These are phyloP conservation scores for Triticum dicoccoides DNA, from an alignment of 176 grass and related monocot species.

Conservation along the genomic window DNA sequence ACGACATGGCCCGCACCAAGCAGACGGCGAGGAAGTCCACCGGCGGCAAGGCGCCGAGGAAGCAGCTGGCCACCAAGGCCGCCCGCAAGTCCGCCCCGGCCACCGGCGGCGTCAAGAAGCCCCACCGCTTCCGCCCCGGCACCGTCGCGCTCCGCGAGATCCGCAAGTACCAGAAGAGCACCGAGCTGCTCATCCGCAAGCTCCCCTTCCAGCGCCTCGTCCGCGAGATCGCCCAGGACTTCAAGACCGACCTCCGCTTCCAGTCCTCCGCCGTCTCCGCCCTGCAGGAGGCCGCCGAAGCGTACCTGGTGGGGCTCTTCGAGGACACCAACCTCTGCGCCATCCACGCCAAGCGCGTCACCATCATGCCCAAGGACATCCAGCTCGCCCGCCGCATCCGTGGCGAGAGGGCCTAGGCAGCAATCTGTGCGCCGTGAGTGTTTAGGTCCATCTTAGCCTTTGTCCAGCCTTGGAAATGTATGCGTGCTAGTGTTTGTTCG, in stretches of 20 bases:
- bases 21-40: conserved; percentile 70
- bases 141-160: conserved; percentile 70
- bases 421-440: no score
- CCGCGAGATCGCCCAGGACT: conserved; percentile 63
- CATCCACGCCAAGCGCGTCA: conserved; percentile 77
- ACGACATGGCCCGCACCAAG: conserved; percentile 63
- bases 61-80: conserved; percentile 61
- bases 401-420: background rate
- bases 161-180: conserved; percentile 86
- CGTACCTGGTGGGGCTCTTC: conserved; percentile 63
- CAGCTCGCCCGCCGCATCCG: conserved; percentile 48
- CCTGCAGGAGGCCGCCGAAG: conserved; percentile 70
- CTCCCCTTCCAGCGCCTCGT: conserved; percentile 69
- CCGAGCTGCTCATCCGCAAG: conserved; percentile 70
- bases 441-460: no score
- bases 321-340: conserved; percentile 81
- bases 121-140: conserved; percentile 61
- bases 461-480: background rate
- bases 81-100: conserved; percentile 60
- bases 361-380: conserved; percentile 80
- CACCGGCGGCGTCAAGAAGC: conserved; percentile 68
- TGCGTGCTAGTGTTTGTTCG: background rate
- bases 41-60: conserved; percentile 63
- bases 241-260: conserved; percentile 72
- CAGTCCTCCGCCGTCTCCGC: conserved; percentile 51